Evolutionary conservation across 805 yeast genomes (phyloP), one percentile per base, ranked within the genome.

Genomic region (Wickerhamiella brachini): DNA sequence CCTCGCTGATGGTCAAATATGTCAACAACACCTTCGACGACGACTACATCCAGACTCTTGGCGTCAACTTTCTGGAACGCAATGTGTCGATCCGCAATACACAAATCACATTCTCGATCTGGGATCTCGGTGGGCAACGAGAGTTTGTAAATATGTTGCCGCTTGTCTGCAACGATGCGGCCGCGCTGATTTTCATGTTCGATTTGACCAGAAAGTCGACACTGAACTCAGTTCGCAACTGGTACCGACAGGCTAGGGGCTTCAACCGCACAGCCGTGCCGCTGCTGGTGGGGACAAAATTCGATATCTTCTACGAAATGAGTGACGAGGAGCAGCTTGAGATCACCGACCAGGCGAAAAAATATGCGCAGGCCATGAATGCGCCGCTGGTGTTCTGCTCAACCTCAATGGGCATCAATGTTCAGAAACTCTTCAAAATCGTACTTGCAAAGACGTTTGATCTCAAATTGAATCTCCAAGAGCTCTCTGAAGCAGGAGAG

Each of bases 141-240:
- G 97, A 93, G 66, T 90, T 87, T 68, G 85, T 88, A 50, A 90
- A 90, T 65, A 90, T 90, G 98, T 71, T 93, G 41, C 95, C 97
- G 21, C 71, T 90, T 52, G 96, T 90, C 13, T 83, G 94, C 15
- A 80, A 83, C 56, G 97, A 89, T 55, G 93, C 97, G 0, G 93
- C 88, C 13, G 95, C 96, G 1, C 79, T 90, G 23, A 71, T 90
- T 44, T 88, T 89, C 60, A 80, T 85, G 81, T 90, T 84, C 71
- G 97, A 90, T 67, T 69, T 90, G 53, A 85, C 96, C 1, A 74
- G 95, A 45, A 85, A 84, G 56, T 78, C 88, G 24, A 86, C 96
- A 0, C 72, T 90, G 49, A 84, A 83, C 62, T 82, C 89, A n/a
- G 75, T 90, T 50, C 85, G 86, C 62, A 95, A 88, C 61, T 90